phyloP scores from a whole-genome alignment of 768 basidiomycete genomes.

The Amanita molliuscula region DNA sequence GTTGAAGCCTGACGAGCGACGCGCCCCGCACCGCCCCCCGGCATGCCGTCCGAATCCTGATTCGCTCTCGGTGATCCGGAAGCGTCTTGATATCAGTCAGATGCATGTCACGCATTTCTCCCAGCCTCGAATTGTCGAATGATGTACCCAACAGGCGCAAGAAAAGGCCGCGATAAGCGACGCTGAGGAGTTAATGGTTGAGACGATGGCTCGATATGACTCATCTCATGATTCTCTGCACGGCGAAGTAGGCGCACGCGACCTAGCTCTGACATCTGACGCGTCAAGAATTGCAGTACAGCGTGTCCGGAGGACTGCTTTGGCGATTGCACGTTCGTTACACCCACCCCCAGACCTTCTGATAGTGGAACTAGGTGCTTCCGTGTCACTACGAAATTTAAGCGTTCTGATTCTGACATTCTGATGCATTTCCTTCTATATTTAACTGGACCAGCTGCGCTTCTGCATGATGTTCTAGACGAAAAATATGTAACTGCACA shows the following conservation, averaged over 20 bases:
- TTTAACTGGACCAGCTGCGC: conserved; percentile 38
- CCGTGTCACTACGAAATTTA: neutral
- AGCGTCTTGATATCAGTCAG: neutral
- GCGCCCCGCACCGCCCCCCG: neutral
- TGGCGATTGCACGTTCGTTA: conserved; percentile 49
- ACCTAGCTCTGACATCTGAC: conserved; percentile 4
- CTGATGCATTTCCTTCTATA: neutral
- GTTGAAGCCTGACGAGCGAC: neutral
- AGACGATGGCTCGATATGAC: conserved; percentile 70
- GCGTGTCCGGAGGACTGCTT: conserved; percentile 71
- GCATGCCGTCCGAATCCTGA: neutral
- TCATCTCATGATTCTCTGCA: conserved; percentile 76
- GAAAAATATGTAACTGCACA: conserved; percentile 67
- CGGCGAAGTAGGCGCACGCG: conserved; percentile 34
- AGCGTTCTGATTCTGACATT: neutral
- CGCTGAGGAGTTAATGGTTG: conserved; percentile 60
- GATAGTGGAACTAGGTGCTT: conserved; percentile 56
- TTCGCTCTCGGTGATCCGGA: neutral
- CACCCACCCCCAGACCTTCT: conserved; percentile 52
- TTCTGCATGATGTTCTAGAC: conserved; percentile 82
- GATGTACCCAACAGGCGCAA: conserved; percentile 40
- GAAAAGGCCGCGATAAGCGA: conserved; percentile 43
- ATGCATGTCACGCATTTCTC: no score
- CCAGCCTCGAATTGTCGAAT: conserved; percentile 7
- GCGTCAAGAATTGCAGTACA: conserved; percentile 39